phyloP scores from a whole-genome alignment of 495 filamentous ascomycete species.

The Tuber brumale region DNA sequence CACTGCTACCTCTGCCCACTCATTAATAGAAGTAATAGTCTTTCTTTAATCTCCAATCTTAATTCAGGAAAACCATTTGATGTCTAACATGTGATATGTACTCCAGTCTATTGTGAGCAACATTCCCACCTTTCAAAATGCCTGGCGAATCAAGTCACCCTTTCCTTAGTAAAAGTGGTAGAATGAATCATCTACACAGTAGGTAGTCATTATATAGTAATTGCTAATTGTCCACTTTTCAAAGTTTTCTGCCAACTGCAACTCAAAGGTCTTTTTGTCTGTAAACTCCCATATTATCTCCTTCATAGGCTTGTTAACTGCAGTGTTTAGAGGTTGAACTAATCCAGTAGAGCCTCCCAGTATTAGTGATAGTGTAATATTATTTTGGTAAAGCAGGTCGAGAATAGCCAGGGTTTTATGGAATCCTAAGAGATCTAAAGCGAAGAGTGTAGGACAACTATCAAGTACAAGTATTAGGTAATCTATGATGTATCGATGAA shows the following conservation, averaged over 20 bases:
- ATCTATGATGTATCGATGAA: no score
- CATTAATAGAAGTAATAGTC: no score
- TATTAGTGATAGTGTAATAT: slow-evolving; percentile 8
- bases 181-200: slow-evolving; percentile 10
- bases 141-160: slow-evolving; percentile 8
- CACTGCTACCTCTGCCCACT: no score
- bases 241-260: background rate
- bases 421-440: slow-evolving; percentile 5
- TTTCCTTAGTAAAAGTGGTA: slow-evolving; percentile 2
- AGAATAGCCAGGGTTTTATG: slow-evolving; percentile 11
- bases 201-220: slow-evolving; percentile 2
- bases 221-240: background rate
- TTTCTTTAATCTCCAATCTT: no score
- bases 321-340: slow-evolving; percentile 7
- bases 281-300: slow-evolving; percentile 5
- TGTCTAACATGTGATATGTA: slow-evolving; percentile 9
- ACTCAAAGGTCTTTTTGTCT: background rate
- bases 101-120: slow-evolving; percentile 11
- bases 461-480: slow-evolving; percentile 4
- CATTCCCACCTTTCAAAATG: slow-evolving; percentile 11
- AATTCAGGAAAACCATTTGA: slow-evolving; percentile 6
- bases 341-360: background rate
- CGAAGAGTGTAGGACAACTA: background rate
- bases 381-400: background rate
- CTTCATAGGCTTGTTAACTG: slow-evolving; percentile 11